Conservation (phyloP, 2,329 filamentous ascomycete species). For the Fusarium duplospermum region DNA sequence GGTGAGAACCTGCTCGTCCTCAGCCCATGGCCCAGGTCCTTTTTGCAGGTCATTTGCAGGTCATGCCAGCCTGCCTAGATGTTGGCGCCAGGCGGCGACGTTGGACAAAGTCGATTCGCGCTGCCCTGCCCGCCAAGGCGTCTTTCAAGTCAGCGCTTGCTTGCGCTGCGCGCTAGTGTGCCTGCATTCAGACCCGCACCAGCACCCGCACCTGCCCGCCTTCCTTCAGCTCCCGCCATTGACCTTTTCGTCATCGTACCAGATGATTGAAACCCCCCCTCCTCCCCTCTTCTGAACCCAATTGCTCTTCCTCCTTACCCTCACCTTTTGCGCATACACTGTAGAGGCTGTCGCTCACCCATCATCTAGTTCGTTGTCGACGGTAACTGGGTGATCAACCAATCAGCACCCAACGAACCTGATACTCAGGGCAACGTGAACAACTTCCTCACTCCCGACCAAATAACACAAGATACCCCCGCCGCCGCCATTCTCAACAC, state of each 20-base stretch:
- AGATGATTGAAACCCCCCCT: constrained; percentile 31
- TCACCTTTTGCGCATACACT: constrained; percentile 18
- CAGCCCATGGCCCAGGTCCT: constrained; percentile 19
- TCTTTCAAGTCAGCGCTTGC: constrained; percentile 31
- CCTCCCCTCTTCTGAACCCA: constrained; percentile 31
- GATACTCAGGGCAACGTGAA: constrained; percentile 89
- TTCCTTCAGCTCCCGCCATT: constrained; percentile 18
- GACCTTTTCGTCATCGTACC: constrained; percentile 36
- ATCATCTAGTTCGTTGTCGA: constrained; percentile 88
- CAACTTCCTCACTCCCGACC: constrained; percentile 85
- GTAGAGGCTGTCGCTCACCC: constrained; percentile 38
- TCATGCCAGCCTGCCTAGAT: constrained; percentile 30
- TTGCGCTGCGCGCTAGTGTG: constrained; percentile 36
- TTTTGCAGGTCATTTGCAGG: constrained; percentile 21
- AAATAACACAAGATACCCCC: constrained; percentile 66
- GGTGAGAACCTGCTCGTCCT: constrained; percentile 31
- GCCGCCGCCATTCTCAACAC: constrained; percentile 71
- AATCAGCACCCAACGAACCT: constrained; percentile 81
- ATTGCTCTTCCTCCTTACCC: constrained; percentile 31
- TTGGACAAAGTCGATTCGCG: constrained; percentile 21
- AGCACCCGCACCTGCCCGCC: constrained; percentile 6
- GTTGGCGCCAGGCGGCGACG: constrained; percentile 27
- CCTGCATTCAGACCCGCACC: constrained; percentile 40
- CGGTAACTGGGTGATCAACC: constrained; percentile 88
- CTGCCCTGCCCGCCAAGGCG: constrained; percentile 27